Conservation (phyloP, 768 basidiomycete genomes). For the Leccinum disarticulatum region DNA sequence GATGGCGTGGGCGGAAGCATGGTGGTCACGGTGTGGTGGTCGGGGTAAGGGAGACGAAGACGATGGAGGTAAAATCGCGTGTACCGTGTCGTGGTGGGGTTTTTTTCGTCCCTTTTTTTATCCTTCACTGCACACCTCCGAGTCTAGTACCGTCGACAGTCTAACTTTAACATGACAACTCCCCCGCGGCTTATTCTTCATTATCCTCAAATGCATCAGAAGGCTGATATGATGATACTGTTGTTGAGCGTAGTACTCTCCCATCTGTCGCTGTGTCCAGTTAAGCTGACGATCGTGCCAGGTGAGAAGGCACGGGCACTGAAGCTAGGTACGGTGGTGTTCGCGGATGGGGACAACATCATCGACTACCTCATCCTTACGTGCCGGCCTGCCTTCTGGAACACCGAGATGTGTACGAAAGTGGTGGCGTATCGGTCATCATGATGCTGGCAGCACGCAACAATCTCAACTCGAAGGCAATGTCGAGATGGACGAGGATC, state of each 20-base stretch:
- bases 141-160: too few relatives aligned
- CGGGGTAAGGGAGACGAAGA: slow-evolving; percentile 55
- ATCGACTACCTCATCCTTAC: slow-evolving; percentile 80
- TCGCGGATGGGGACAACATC: slow-evolving; percentile 73
- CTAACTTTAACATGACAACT: slow-evolving; percentile 43
- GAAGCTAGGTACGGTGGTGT: slow-evolving; percentile 68
- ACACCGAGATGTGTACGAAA: slow-evolving; percentile 72
- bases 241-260: slow-evolving; percentile 59
- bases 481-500: slow-evolving; percentile 44
- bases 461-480: slow-evolving; percentile 22
- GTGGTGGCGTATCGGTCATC: slow-evolving; percentile 60
- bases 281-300: slow-evolving; percentile 60
- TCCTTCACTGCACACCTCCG: background rate
- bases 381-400: slow-evolving; percentile 75
- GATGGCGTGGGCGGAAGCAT: slow-evolving; percentile 76
- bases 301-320: slow-evolving; percentile 73
- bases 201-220: slow-evolving; percentile 63
- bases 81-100: slow-evolving; percentile 76
- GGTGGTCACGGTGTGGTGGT: slow-evolving; percentile 57
- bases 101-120: background rate
- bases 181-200: slow-evolving; percentile 77
- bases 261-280: slow-evolving; percentile 65
- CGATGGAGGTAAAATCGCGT: slow-evolving; percentile 62
- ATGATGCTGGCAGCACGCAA: too few relatives aligned
- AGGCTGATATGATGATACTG: slow-evolving; percentile 66